phyloP scores from a whole-genome alignment of 2,329 filamentous ascomycete species.

The Akanthomyces uredinophilus region DNA sequence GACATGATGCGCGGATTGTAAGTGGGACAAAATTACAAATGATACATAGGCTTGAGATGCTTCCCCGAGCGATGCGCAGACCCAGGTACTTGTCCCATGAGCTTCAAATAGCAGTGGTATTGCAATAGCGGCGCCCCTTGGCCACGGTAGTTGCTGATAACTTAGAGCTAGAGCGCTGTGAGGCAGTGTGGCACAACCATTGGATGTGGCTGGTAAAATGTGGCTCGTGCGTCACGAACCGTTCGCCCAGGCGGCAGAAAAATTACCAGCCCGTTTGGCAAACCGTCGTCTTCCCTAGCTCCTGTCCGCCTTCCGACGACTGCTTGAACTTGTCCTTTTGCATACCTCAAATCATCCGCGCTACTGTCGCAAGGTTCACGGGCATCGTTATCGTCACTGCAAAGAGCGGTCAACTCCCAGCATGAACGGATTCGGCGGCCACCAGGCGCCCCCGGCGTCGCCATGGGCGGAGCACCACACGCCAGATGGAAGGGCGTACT shows the following conservation, averaged over 20 bases:
- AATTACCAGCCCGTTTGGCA: not conserved
- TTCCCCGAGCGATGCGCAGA: not conserved
- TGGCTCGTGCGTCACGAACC: constrained; percentile 4
- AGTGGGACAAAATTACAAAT: not conserved
- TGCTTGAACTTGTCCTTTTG: not conserved
- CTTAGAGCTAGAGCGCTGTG: not conserved
- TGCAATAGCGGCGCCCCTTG: not conserved
- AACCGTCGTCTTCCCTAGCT: not conserved
- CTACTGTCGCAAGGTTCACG: not conserved
- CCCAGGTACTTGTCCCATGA: not conserved
- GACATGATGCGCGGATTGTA: constrained; percentile 8
- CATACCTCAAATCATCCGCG: constrained; percentile 4
- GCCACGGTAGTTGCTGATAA: not conserved
- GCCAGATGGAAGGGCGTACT: constrained; percentile 80
- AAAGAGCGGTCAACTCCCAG: not conserved
- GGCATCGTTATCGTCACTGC: not conserved
- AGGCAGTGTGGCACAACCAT: not conserved
- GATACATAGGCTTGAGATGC: not conserved
- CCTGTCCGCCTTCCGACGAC: not conserved
- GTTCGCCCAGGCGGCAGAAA: not conserved
- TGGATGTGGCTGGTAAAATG: constrained; percentile 9
- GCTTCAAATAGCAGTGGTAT: not conserved
- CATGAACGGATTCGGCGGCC: constrained; percentile 56
- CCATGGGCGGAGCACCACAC: constrained; percentile 83
- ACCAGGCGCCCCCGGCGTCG: constrained; percentile 57